Conservation (phyloP, 2,329 filamentous ascomycete species). For the Cordyceps pruinosa region DNA sequence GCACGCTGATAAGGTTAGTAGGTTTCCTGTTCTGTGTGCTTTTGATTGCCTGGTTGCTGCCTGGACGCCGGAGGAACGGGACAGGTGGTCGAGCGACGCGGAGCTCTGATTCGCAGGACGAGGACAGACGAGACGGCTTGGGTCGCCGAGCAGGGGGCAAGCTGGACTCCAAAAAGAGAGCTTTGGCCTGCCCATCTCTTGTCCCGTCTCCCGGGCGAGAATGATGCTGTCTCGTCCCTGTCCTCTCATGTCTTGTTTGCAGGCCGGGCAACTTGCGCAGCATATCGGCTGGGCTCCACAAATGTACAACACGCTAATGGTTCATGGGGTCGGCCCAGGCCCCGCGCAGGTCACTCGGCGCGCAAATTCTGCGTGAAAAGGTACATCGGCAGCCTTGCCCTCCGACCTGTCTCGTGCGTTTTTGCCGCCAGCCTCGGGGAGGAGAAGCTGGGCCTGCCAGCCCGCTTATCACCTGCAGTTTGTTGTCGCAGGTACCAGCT, state of each 20-base stretch:
- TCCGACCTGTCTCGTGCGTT: not conserved
- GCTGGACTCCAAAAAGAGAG: too few species aligned
- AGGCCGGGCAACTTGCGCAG: not conserved
- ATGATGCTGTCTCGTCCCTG: not conserved
- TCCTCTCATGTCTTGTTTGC: not conserved
- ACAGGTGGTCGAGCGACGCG: too few species aligned
- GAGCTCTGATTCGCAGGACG: too few species aligned
- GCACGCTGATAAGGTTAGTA: not conserved
- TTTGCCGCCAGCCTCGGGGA: not conserved
- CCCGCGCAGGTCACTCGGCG: constrained; percentile 2
- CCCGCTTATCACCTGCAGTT: too few species aligned
- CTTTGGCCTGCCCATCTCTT: too few species aligned
- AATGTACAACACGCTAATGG: constrained; percentile 14
- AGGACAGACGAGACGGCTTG: too few species aligned
- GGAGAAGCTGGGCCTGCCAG: too few species aligned
- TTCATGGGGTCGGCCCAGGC: constrained; percentile 3
- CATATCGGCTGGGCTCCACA: not conserved
- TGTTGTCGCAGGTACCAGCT: too few species aligned
- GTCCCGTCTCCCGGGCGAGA: too few species aligned
- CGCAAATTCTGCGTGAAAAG: constrained; percentile 6
- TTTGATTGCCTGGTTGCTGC: not conserved
- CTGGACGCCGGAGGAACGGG: not conserved
- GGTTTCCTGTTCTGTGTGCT: not conserved
- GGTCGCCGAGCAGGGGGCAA: not conserved
- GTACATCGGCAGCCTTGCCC: not conserved